Evolutionary conservation across 805 yeast species (phyloP).

Genomic region (Metschnikowia noctiluminum): DNA sequence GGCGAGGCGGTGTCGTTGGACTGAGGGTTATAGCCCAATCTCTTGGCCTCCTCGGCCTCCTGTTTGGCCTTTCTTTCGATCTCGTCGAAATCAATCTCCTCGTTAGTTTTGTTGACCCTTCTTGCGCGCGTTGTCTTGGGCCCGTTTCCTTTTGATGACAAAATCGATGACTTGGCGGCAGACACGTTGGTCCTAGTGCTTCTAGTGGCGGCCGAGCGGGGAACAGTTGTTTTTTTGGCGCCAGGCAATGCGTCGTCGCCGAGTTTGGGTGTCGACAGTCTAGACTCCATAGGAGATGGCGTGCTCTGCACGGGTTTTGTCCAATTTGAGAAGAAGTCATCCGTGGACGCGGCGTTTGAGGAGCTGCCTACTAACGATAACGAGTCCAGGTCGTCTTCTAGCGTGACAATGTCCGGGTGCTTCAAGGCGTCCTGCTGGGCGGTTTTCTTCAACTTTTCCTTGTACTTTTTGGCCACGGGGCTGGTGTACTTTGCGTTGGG

Average conservation of each 20-base stretch:
- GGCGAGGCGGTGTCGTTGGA: conserved; percentile 17
- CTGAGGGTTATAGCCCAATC: conserved; percentile 50
- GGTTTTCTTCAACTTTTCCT: conserved; percentile 70
- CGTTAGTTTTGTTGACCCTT: conserved; percentile 45
- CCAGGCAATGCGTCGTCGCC: conserved; percentile 29
- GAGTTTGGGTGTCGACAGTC: conserved; percentile 42
- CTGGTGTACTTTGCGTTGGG: conserved; percentile 79
- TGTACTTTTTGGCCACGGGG: conserved; percentile 74
- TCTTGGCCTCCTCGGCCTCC: conserved; percentile 69
- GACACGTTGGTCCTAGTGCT: conserved; percentile 27
- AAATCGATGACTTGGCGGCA: conserved; percentile 29
- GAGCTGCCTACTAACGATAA: conserved; percentile 27
- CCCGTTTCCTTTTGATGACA: conserved; percentile 50
- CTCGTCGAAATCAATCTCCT: conserved; percentile 55
- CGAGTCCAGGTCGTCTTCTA: conserved; percentile 83
- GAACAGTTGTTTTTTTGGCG: conserved; percentile 13
- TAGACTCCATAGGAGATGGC: conserved; percentile 48
- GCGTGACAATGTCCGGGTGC: conserved; percentile 71
- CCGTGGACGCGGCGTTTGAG: conserved; percentile 47
- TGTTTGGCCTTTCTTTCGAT: conserved; percentile 74
- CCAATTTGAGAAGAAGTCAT: conserved; percentile 92
- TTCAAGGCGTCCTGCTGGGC: conserved; percentile 62
- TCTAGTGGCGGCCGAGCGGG: conserved; percentile 27
- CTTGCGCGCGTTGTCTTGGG: conserved; percentile 57
- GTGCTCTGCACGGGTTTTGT: conserved; percentile 67